Evolutionary conservation across 148 eudicot species (phyloP), one percentile per base, ranked within the genome.

Genomic region (Cornus florida): DNA sequence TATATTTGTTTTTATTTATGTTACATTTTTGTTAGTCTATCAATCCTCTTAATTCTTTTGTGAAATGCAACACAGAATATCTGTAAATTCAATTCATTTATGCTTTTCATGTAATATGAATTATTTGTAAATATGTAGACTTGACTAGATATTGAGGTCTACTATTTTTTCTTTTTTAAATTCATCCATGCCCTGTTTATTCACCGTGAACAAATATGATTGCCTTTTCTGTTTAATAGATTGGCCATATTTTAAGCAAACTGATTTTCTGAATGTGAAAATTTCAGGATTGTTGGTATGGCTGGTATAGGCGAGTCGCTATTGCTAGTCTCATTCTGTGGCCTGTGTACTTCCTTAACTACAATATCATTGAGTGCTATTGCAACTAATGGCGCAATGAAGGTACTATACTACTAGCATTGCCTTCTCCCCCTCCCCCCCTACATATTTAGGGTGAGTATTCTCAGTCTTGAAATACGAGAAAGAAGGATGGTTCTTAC

Each of bases 361-460:
- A 78, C 98, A 72, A 82, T 96, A 75, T 96, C 99, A 53, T 81
- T 96, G 86, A 96, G 99, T 90, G 99, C 99, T 75, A 96, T 96
- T 70, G 98, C 99, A 72, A 93, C 99, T 67, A 96, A 96, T 92
- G 99, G 99, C 76, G 99, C 99, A 77, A 96, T 96, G 99, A 96
- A 96, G 98, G 99, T 96, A 87, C 13, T 56, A 46, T 28, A 13
- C 17, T 72, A 46, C 59, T 16, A 31, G 3, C 68, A 62, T 20
- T 71, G 12, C 46, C 23, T 62, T 22, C 20, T 35, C 3, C 11
- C 14, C 17, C 43, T 32, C 5, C 3, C 11, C 14, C 3, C 43
- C 31, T 12, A 4, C 50, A 22, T 70, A 16, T 23, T 14, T 79
- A 22, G 24, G 57, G 23, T 20, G 53, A 50, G 35, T 6, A 75